phyloP scores from a whole-genome alignment of 306 rosid species.

The Quercus dentata region DNA sequence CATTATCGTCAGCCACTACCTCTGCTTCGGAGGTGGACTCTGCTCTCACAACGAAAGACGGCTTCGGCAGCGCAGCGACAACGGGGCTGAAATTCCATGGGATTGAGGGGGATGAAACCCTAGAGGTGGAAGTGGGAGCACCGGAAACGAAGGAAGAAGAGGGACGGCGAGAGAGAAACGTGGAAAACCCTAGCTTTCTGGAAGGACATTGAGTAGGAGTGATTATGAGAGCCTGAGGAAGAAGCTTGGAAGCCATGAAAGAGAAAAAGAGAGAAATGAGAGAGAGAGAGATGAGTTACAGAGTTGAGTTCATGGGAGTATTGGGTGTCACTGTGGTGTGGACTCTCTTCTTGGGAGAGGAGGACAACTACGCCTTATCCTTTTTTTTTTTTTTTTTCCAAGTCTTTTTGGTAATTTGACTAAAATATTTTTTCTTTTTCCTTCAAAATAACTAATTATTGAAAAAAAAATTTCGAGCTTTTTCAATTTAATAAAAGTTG shows the following conservation, averaged over 20 bases:
- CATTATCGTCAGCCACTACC: constrained; percentile 13
- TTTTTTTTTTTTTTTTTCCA: no score
- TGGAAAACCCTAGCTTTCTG: constrained; percentile 35
- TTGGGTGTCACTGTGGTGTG: no score
- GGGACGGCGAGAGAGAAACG: constrained; percentile 29
- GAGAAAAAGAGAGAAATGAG: not conserved
- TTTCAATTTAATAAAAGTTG: no score
- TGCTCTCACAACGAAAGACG: constrained; percentile 50
- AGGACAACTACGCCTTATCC: no score
- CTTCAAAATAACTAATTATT: no score
- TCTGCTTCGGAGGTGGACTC: constrained; percentile 40
- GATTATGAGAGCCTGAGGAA: constrained; percentile 59
- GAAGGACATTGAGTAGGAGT: constrained; percentile 41
- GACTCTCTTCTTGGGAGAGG: no score
- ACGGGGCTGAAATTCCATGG: constrained; percentile 43
- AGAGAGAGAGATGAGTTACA: not conserved
- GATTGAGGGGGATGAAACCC: constrained; percentile 40
- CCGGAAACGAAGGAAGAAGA: constrained; percentile 25
- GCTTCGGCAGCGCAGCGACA: constrained; percentile 21
- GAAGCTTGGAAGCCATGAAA: constrained; percentile 63
- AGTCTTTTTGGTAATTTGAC: rapidly evolving
- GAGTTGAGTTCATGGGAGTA: no score
- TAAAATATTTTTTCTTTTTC: no score
- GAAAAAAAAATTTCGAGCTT: no score
- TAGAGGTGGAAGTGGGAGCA: constrained; percentile 29